Conservation (phyloP, 805 yeast genomes). For the Starmerella davenportii region DNA sequence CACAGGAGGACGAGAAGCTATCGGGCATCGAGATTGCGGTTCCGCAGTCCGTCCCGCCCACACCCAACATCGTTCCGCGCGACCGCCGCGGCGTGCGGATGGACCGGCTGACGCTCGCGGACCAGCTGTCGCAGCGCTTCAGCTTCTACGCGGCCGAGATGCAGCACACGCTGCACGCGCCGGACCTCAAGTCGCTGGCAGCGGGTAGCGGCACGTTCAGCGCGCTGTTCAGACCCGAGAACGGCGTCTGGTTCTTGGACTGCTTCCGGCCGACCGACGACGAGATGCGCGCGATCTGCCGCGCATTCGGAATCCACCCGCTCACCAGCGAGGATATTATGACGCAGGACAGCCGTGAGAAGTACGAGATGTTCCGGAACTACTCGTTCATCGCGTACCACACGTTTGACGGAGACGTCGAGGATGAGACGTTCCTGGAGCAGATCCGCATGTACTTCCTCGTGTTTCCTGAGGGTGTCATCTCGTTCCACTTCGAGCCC, state of each 20-base stretch:
- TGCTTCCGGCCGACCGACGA: constrained; percentile 85
- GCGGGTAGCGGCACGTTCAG: constrained; percentile 40
- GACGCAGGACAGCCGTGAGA: constrained; percentile 92
- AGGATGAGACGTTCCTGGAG: constrained; percentile 34
- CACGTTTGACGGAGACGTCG: constrained; percentile 84
- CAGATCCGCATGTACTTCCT: constrained; percentile 45
- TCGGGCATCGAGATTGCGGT: background rate
- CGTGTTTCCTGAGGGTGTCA: constrained; percentile 41
- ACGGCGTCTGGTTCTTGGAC: constrained; percentile 91
- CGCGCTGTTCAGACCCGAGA: constrained; percentile 50
- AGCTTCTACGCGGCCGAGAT: constrained; percentile 65
- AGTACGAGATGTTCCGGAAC: constrained; percentile 75
- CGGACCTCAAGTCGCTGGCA: constrained; percentile 64
- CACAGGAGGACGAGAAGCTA: background rate
- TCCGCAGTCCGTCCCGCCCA: background rate
- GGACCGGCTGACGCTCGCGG: background rate
- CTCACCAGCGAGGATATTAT: constrained; percentile 94
- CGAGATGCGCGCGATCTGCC: constrained; percentile 81
- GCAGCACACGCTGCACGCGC: constrained; percentile 78
- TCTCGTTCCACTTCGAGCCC: constrained; percentile 43
- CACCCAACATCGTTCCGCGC: constrained; percentile 2
- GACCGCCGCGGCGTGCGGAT: background rate
- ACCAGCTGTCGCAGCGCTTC: constrained; percentile 54
- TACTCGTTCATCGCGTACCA: constrained; percentile 95
- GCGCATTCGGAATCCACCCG: constrained; percentile 94